A percentile compares a stretch with the other conserved stretches of the same genome.
phyloP scores from a whole-genome alignment of 768 basidiomycete species.

The Rhodotorula diobovata region DNA sequence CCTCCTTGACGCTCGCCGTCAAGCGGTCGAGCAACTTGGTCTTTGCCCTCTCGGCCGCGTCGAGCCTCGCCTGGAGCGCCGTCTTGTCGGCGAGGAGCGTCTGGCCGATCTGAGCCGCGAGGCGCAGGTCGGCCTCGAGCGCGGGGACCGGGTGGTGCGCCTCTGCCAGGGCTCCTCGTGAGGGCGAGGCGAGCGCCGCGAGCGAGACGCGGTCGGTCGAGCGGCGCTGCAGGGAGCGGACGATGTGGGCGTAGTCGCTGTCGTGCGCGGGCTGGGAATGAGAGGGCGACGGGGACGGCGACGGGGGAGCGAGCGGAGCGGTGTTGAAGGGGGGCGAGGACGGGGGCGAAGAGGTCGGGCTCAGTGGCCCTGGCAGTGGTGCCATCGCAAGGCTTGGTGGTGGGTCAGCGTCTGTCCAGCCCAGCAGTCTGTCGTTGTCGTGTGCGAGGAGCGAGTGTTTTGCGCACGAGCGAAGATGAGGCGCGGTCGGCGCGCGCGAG shows the following conservation, averaged over 20 bases:
- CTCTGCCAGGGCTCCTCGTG: background rate
- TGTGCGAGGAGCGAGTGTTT: too few species aligned
- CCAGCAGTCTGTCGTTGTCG: too few species aligned
- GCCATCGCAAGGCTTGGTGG: background rate
- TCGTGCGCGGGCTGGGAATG: background rate
- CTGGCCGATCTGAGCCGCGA: conserved; percentile 54
- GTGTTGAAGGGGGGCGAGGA: background rate
- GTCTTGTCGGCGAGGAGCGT: conserved; percentile 64
- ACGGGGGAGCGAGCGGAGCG: background rate
- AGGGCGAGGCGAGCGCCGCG: background rate
- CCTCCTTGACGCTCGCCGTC: conserved; percentile 55
- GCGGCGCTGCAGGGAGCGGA: conserved; percentile 24
- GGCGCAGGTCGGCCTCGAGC: conserved; percentile 33
- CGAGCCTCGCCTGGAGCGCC: conserved; percentile 68
- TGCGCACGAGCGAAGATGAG: too few species aligned
- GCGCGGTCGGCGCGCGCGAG: too few species aligned
- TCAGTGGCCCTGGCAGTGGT: background rate
- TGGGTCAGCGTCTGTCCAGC: too few species aligned
- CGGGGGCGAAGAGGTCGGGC: background rate
- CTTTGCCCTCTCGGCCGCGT: conserved; percentile 37
- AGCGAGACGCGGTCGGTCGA: conserved; percentile 1
- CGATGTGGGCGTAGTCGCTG: conserved; percentile 11
- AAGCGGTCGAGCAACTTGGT: conserved; percentile 48
- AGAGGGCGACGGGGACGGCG: background rate
- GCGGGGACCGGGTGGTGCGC: background rate